Conservation (phyloP, 2,329 filamentous ascomycete genomes). For the Alternaria postmessia region DNA sequence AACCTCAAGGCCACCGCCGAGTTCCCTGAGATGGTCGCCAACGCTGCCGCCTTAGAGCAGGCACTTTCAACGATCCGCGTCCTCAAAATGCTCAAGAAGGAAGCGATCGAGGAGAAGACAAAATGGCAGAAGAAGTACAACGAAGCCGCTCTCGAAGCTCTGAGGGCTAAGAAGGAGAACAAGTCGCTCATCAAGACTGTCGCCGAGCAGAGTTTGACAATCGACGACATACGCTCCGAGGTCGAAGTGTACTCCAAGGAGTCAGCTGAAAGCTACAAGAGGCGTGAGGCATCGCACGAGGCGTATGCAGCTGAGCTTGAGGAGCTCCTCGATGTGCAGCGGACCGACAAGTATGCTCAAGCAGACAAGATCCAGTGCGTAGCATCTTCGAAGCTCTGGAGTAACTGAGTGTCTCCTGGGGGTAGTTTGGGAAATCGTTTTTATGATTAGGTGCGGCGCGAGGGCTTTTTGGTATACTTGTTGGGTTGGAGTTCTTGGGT, state of each 20-base stretch:
- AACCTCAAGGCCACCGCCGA: background rate
- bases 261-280: background rate
- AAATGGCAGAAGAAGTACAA: background rate
- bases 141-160: background rate
- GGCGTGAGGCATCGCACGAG: background rate
- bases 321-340: background rate
- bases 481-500: background rate
- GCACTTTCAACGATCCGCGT: background rate
- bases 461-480: background rate
- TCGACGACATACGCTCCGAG: background rate
- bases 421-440: background rate
- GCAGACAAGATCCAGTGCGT: background rate
- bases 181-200: background rate
- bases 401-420: background rate
- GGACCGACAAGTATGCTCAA: background rate
- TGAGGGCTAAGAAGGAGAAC: background rate
- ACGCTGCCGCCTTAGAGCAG: background rate
- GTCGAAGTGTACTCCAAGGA: background rate
- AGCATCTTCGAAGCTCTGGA: background rate
- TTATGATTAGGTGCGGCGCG: background rate
- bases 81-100: background rate
- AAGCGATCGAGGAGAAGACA: background rate
- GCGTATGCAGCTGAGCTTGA: constrained; percentile 2
- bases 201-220: background rate
- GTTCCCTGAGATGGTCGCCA: background rate